Evolutionary conservation across 495 filamentous ascomycete species (phyloP).

Genomic region (Cenococcum geophilum): DNA sequence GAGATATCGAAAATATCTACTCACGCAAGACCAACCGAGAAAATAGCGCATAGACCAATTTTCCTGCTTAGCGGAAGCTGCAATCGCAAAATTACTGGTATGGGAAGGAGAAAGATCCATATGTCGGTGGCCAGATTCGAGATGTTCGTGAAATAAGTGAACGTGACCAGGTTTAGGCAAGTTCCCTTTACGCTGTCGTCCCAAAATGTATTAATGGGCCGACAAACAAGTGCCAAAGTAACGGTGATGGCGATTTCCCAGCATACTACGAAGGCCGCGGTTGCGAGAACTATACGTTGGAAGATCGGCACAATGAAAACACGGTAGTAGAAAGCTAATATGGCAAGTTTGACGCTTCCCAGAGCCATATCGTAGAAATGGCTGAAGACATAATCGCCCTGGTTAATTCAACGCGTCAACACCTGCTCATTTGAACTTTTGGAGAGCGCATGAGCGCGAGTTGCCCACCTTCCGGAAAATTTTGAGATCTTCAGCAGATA

Average conservation of each 20-base stretch:
- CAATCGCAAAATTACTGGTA: slow-evolving; percentile 49
- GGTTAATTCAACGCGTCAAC: not conserved
- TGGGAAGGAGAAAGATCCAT: slow-evolving; percentile 50
- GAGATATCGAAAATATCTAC: not conserved
- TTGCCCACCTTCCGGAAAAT: slow-evolving; percentile 23
- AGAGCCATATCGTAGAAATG: slow-evolving; percentile 31
- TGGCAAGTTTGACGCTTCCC: slow-evolving; percentile 23
- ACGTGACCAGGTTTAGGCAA: slow-evolving; percentile 20
- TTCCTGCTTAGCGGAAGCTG: slow-evolving; percentile 46
- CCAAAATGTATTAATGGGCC: slow-evolving; percentile 24
- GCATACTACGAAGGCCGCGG: slow-evolving; percentile 17
- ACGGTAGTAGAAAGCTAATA: slow-evolving; percentile 29
- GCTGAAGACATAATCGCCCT: slow-evolving; percentile 30
- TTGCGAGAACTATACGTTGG: slow-evolving; percentile 20
- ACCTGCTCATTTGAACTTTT: not conserved
- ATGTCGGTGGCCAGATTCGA: slow-evolving; percentile 43
- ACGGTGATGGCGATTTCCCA: slow-evolving; percentile 28
- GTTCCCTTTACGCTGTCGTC: slow-evolving; percentile 20
- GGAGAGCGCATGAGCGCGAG: not conserved
- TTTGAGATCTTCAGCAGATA: slow-evolving; percentile 14
- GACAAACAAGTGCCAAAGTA: slow-evolving; percentile 17
- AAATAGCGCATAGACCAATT: slow-evolving; percentile 41
- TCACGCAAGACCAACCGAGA: slow-evolving; percentile 40
- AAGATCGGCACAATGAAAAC: slow-evolving; percentile 24
- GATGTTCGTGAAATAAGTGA: slow-evolving; percentile 29